Evolutionary conservation across 371 early-diverging fungal genomes (phyloP), one percentile per base, ranked within the genome.

Genomic region (Mortierella sp.): DNA sequence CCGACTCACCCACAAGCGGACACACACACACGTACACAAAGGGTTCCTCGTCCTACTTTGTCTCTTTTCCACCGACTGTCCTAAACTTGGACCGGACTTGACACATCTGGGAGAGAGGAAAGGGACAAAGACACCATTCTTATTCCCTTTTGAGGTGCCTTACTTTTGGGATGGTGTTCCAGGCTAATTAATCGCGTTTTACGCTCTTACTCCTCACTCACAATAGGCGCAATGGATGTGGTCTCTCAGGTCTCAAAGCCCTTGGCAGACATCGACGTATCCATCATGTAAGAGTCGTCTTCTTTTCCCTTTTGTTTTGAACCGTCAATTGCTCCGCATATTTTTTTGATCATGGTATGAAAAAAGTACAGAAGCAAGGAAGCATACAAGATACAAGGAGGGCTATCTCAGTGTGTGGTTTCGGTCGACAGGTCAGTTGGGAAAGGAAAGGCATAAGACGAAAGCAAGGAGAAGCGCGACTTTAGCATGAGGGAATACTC

Each of bases 261-360:
- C 4, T 66, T 83, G 24, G 84, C 79, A 7, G 84, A 83, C n/a
- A 79, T 72, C 52, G 73, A 83, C 58, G 79, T 83, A 31, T 79
- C 84, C 40, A 83, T 83, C 70, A 83, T 83, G 84, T 83, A 83
- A 79, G 84, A 48, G 29, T 45, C 26, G 8, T 66, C 14, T 47
- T 45, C 47, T 66, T 66, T 44, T 29, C 45, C 66, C 22, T 66
- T 44, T 26, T 24, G 45, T 47, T 22, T 31, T 8, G 22, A 22
- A 22, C 6, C 10, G 9, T 31, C 22, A 31, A 44, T 31, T 44
- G 66, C 44, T 31, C 26, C 66, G 22, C 31, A 22, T 43, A 65
- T 55, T 61, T 58, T 58, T 58, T 58, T 26, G 6, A 19, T 61
- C 61, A 61, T 10, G 19, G 9, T 37, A 61, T 37, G 61, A 61